Evolutionary conservation across 1,139 yeast species (phyloP).

Genomic region (Pichia sp.): DNA sequence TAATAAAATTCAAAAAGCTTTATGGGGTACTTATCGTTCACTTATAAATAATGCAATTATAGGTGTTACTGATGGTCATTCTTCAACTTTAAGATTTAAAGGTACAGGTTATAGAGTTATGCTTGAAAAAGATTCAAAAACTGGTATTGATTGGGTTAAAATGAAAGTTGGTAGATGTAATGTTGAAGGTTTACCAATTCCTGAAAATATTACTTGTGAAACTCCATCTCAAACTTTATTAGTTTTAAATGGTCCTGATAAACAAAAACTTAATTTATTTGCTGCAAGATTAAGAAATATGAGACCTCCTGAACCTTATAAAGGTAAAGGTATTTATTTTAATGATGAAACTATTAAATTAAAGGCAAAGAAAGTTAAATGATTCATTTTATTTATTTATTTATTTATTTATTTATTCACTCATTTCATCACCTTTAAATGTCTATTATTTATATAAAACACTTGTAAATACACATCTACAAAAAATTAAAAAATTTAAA

Average conservation of each 20-base stretch:
- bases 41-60: slow-evolving; percentile 67
- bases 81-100: slow-evolving; percentile 79
- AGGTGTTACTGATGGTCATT: slow-evolving; percentile 92
- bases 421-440: neutral
- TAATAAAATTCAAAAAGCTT: slow-evolving; percentile 66
- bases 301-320: slow-evolving; percentile 97
- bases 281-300: slow-evolving; percentile 84
- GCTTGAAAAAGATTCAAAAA: slow-evolving; percentile 39
- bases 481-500: no score
- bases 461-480: slow-evolving; percentile 1
- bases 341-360: slow-evolving; percentile 86
- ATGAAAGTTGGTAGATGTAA: slow-evolving; percentile 84
- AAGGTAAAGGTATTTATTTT: slow-evolving; percentile 95
- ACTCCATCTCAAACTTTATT: slow-evolving; percentile 88
- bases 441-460: no score
- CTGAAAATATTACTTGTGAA: slow-evolving; percentile 65
- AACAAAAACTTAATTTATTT: slow-evolving; percentile 79
- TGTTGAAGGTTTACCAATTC: slow-evolving; percentile 59
- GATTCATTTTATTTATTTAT: slow-evolving; percentile 17
- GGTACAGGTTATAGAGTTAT: slow-evolving; percentile 97
- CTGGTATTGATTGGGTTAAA: slow-evolving; percentile 56
- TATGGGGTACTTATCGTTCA: slow-evolving; percentile 96
- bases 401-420: neutral
- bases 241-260: slow-evolving; percentile 79
- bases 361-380: slow-evolving; percentile 91